Evolutionary conservation across 352 stramenopile genomes (phyloP).

Genomic region (Phytophthora vignae): DNA sequence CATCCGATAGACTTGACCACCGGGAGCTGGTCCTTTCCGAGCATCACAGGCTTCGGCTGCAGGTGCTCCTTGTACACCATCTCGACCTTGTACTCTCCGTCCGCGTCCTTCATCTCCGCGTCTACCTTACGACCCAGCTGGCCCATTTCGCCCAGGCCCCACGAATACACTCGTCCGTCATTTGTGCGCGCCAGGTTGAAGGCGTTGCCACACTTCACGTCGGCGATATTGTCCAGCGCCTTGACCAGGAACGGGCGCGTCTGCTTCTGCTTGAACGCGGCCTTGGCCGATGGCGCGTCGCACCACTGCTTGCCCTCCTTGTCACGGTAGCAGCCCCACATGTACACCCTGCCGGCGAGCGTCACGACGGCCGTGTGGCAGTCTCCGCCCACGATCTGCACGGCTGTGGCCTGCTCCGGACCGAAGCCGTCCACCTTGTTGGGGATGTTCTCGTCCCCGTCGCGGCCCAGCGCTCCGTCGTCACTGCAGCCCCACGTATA

Average conservation of each 20-base stretch:
- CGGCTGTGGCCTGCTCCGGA: slow-evolving; percentile 40
- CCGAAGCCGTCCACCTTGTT: slow-evolving; percentile 69
- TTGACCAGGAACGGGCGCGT: slow-evolving; percentile 66
- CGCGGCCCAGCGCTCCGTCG: slow-evolving; percentile 90
- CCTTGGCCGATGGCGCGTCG: slow-evolving; percentile 67
- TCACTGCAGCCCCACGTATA: slow-evolving; percentile 97
- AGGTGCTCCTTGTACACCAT: slow-evolving; percentile 87
- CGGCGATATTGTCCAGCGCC: slow-evolving; percentile 65
- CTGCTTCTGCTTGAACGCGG: slow-evolving; percentile 88
- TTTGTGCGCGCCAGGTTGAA: slow-evolving; percentile 90
- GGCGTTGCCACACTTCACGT: slow-evolving; percentile 83
- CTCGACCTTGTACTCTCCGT: slow-evolving; percentile 76
- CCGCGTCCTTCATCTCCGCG: slow-evolving; percentile 68
- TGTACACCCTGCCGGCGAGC: slow-evolving; percentile 91
- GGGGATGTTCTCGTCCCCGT: slow-evolving; percentile 83
- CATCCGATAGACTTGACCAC: slow-evolving; percentile 86
- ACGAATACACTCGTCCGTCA: slow-evolving; percentile 91
- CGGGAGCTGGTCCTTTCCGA: slow-evolving; percentile 59
- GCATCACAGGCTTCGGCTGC: slow-evolving; percentile 70
- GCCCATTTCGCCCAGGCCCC: slow-evolving; percentile 92
- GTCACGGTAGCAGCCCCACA: slow-evolving; percentile 97
- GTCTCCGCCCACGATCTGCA: slow-evolving; percentile 93
- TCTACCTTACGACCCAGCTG: slow-evolving; percentile 79
- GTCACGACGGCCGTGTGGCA: slow-evolving; percentile 94
- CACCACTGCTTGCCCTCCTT: slow-evolving; percentile 96